Conservation (phyloP, 1,139 yeast genomes). For the Wickerhamiella infanticola region DNA sequence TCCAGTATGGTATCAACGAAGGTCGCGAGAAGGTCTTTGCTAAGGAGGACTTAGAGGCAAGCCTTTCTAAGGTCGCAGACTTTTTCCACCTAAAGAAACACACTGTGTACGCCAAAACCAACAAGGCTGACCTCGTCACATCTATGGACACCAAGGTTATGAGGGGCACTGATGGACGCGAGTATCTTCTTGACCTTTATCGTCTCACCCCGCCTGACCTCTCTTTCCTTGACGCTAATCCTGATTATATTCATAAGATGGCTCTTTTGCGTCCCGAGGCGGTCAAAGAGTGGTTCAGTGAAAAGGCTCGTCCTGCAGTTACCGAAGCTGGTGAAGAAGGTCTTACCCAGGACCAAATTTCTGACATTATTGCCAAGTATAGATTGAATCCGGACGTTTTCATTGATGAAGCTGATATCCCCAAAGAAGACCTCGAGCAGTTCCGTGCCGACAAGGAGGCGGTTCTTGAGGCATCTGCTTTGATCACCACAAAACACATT, state of each 20-base stretch:
- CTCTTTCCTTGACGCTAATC: slow-evolving; percentile 43
- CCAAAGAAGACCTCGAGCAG: slow-evolving; percentile 25
- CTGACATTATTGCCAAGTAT: slow-evolving; percentile 41
- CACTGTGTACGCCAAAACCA: slow-evolving; percentile 32
- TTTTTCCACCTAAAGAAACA: slow-evolving; percentile 69
- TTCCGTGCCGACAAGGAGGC: slow-evolving; percentile 39
- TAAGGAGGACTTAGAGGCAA: slow-evolving; percentile 36
- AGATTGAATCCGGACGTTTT: slow-evolving; percentile 69
- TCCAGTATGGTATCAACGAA: slow-evolving; percentile 61
- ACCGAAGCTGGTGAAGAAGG: slow-evolving; percentile 25
- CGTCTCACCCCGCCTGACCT: slow-evolving; percentile 77
- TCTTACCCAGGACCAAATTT: slow-evolving; percentile 18
- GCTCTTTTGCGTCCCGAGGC: slow-evolving; percentile 75
- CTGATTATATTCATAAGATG: slow-evolving; percentile 65
- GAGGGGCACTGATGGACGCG: slow-evolving; percentile 70
- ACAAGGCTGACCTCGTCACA: slow-evolving; percentile 37
- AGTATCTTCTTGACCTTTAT: slow-evolving; percentile 70
- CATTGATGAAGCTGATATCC: slow-evolving; percentile 26
- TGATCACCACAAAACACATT: slow-evolving; percentile 42
- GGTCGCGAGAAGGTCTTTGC: slow-evolving; percentile 37
- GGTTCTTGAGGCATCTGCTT: slow-evolving; percentile 55
- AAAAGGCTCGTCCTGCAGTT: slow-evolving; percentile 42
- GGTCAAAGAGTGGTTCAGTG: slow-evolving; percentile 77
- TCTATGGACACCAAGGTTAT: slow-evolving; percentile 79
- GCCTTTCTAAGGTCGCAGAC: slow-evolving; percentile 50